Percentiles rank a stretch among this genome's conserved stretches.
Evolutionary conservation across 345 rosid genomes (phyloP).

Genomic region (Citrus inodora): DNA sequence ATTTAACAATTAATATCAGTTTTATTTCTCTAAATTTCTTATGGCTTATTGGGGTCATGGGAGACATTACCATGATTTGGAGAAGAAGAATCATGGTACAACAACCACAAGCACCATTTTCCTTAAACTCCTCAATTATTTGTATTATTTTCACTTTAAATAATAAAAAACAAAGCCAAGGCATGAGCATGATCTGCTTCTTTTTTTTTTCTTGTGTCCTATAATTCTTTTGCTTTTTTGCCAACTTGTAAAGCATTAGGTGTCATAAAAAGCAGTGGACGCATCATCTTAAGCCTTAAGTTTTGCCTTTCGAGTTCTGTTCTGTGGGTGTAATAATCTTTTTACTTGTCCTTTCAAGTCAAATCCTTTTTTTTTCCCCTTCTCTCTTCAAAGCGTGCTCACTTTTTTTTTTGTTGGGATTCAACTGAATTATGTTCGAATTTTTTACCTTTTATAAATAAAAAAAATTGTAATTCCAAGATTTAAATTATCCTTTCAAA

Average conservation of each 20-base stretch:
- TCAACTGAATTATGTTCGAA: background rate
- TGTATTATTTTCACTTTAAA: background rate
- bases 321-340: background rate
- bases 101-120: background rate
- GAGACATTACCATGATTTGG: conserved; percentile 33
- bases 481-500: background rate
- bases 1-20: background rate
- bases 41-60: background rate
- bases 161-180: background rate
- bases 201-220: background rate
- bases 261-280: background rate
- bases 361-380: background rate
- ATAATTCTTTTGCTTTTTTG: background rate
- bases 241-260: background rate
- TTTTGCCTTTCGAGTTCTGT: background rate
- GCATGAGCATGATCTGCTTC: background rate
- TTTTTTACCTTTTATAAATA: no score
- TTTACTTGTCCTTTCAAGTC: background rate
- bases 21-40: no score
- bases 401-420: background rate
- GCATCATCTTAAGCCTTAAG: background rate
- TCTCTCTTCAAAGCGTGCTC: background rate
- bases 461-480: background rate
- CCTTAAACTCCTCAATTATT: background rate
- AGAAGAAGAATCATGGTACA: conserved; percentile 26